phyloP scores from a whole-genome alignment of 305 asterid species.

The Fraxinus sp. region DNA sequence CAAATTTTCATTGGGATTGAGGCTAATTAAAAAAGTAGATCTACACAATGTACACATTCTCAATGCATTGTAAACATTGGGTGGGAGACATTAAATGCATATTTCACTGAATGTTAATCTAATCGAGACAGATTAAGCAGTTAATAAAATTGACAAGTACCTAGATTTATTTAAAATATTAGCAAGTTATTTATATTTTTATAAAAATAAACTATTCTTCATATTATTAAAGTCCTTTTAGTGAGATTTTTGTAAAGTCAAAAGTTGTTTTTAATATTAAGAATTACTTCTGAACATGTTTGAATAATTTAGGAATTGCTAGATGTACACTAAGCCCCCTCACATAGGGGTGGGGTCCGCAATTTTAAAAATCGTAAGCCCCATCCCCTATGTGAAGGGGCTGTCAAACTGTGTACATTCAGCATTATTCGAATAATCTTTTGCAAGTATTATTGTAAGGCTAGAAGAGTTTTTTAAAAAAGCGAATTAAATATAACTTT shows the following conservation, averaged over 20 bases:
- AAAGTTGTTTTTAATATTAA: not conserved
- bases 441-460: too few species aligned
- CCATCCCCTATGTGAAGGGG: too few species aligned
- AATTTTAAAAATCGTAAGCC: too few species aligned
- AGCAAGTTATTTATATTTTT: not conserved
- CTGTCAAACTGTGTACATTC: too few species aligned
- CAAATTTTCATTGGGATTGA: conserved; percentile 34
- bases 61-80: conserved; percentile 26
- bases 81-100: conserved; percentile 33
- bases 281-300: not conserved
- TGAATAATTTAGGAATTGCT: too few species aligned
- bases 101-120: conserved; percentile 32
- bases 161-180: not conserved
- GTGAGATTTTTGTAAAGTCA: not conserved
- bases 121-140: conserved; percentile 28
- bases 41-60: conserved; percentile 24
- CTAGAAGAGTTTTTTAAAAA: too few species aligned
- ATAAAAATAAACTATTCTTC: not conserved
- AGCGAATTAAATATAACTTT: not conserved
- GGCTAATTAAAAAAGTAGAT: conserved; percentile 22
- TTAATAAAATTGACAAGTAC: conserved; percentile 10
- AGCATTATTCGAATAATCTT: too few species aligned
- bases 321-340: too few species aligned
- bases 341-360: too few species aligned
- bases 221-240: not conserved